Evolutionary conservation across 2,329 filamentous ascomycete species (phyloP).

Genomic region (Colletotrichum truncatum): DNA sequence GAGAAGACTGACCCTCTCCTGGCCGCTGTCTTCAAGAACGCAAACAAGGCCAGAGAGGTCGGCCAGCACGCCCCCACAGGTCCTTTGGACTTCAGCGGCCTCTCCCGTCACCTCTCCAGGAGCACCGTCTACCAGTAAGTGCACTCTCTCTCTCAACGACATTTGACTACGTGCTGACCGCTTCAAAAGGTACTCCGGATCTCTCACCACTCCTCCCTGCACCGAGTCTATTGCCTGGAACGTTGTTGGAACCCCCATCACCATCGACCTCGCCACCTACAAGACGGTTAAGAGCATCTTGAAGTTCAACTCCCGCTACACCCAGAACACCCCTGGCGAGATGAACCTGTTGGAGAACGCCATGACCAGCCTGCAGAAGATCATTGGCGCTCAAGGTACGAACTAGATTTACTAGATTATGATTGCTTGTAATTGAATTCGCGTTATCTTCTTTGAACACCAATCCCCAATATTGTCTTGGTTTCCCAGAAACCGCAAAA

Average conservation of each 20-base stretch:
- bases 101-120: constrained; percentile 47
- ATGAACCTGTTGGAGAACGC: constrained; percentile 50
- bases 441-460: too few relatives aligned
- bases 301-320: constrained; percentile 64
- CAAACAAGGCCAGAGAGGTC: constrained; percentile 47
- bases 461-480: too few relatives aligned
- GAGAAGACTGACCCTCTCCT: constrained; percentile 39
- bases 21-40: constrained; percentile 46
- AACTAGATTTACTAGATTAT: constrained; percentile 18
- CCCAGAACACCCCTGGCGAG: constrained; percentile 57
- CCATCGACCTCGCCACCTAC: constrained; percentile 58
- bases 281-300: constrained; percentile 61
- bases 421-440: background rate
- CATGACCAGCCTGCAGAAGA: constrained; percentile 19
- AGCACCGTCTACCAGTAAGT: constrained; percentile 50
- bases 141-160: background rate
- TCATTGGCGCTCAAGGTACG: constrained; percentile 1
- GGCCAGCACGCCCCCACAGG: constrained; percentile 48
- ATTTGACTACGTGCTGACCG: background rate
- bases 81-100: constrained; percentile 51
- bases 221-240: constrained; percentile 64
- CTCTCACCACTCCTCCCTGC: constrained; percentile 73
- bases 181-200: constrained; percentile 58
- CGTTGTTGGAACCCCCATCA: constrained; percentile 56
- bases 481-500: background rate